A percentile compares a stretch with the other conserved stretches of the same genome.
phyloP scores from a whole-genome alignment of 2,329 filamentous ascomycete genomes.

The Phaeosphaeriaceae sp. region DNA sequence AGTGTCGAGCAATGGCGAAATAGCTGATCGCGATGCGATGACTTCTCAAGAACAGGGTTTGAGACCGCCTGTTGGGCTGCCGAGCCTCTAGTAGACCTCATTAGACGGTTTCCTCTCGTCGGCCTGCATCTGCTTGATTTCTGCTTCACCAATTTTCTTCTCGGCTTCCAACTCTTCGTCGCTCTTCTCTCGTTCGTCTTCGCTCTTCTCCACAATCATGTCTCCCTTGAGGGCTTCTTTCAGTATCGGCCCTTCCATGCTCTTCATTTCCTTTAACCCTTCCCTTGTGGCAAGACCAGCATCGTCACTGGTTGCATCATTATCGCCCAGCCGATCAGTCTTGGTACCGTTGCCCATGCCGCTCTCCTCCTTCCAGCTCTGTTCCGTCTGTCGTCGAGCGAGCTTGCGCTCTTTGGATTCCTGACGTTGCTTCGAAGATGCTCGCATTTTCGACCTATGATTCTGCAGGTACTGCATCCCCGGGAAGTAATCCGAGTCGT shows the following conservation, averaged over 20 bases:
- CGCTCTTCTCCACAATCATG: slow-evolving; percentile 42
- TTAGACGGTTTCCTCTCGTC: slow-evolving; percentile 38
- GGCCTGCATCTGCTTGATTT: slow-evolving; percentile 41
- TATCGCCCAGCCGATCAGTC: slow-evolving; percentile 57
- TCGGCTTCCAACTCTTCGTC: slow-evolving; percentile 21
- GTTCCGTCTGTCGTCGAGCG: slow-evolving; percentile 41
- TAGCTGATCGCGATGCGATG: background rate
- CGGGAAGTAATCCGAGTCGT: slow-evolving; percentile 53
- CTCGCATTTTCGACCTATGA: slow-evolving; percentile 25
- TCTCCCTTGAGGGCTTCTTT: slow-evolving; percentile 43
- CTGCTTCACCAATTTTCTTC: slow-evolving; percentile 27
- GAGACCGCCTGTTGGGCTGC: no score
- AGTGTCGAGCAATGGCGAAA: background rate
- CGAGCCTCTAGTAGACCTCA: slow-evolving; percentile 39
- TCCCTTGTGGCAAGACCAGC: slow-evolving; percentile 8
- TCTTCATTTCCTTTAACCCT: slow-evolving; percentile 6
- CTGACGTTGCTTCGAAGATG: slow-evolving; percentile 39
- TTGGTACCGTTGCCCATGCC: slow-evolving; percentile 56
- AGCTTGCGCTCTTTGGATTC: slow-evolving; percentile 46
- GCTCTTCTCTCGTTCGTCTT: slow-evolving; percentile 27
- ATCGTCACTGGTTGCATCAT: slow-evolving; percentile 34
- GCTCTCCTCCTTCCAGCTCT: slow-evolving; percentile 55
- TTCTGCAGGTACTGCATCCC: slow-evolving; percentile 43
- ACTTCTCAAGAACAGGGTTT: background rate
- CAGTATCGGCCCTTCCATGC: slow-evolving; percentile 33